Evolutionary conservation across 2,329 filamentous ascomycete species (phyloP).

Genomic region (Neopestalotiopsis clavispora): DNA sequence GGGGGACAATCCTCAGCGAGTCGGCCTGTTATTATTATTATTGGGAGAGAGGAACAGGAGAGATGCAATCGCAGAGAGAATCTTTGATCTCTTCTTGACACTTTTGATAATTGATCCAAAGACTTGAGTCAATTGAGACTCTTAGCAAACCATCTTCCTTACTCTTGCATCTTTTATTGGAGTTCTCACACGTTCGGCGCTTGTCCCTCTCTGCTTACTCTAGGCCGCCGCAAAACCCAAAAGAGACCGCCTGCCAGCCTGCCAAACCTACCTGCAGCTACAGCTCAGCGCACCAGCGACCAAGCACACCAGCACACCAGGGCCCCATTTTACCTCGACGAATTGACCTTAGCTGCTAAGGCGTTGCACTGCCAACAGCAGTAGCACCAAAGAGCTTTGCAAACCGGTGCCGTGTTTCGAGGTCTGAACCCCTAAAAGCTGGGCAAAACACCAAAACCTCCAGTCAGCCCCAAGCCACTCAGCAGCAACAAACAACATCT

Average conservation of each 20-base stretch:
- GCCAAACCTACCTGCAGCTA: too few relatives aligned
- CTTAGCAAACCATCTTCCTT: neutral
- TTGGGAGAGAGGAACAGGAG: neutral
- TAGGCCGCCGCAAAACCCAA: neutral
- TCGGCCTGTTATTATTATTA: slow-evolving; percentile 4
- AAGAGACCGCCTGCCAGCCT: neutral
- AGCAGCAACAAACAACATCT: slow-evolving; percentile 3
- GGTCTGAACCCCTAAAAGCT: slow-evolving; percentile 5
- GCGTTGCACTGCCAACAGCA: slow-evolving; percentile 6
- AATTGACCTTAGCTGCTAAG: neutral
- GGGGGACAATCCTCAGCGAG: slow-evolving; percentile 1
- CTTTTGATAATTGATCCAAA: neutral
- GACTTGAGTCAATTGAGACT: neutral
- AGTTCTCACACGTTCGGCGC: neutral
- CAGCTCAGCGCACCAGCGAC: neutral
- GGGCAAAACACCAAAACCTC: neutral
- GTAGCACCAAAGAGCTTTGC: slow-evolving; percentile 7
- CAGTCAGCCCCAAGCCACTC: neutral
- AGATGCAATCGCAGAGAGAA: neutral
- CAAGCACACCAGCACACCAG: neutral
- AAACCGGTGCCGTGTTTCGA: slow-evolving; percentile 17
- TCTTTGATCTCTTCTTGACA: slow-evolving; percentile 1
- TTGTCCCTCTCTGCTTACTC: neutral
- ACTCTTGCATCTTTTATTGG: neutral
- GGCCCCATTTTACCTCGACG: neutral